These are phyloP conservation scores for Zygoascus ofunaensis DNA, from an alignment of 805 yeast genomes.

Conservation along the genomic window DNA sequence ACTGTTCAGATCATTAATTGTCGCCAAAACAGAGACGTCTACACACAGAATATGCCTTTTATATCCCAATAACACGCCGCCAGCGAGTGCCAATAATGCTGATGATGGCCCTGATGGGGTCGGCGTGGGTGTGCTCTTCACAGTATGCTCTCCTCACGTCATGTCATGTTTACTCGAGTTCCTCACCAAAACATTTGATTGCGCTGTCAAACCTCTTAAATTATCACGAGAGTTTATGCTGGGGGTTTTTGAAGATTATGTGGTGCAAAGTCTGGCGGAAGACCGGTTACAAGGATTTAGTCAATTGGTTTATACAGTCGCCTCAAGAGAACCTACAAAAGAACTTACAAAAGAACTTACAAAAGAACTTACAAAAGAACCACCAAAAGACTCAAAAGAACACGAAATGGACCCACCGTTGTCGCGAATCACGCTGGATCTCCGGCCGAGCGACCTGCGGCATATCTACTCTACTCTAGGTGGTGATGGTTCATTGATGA, in stretches of 20 bases:
- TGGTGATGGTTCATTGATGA: constrained; percentile 1
- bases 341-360: no score
- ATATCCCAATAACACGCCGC: background rate
- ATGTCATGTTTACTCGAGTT: constrained; percentile 7
- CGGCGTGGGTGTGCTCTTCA: constrained; percentile 4
- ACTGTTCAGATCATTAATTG: background rate
- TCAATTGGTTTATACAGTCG: constrained; percentile 6
- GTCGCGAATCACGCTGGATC: constrained; percentile 11
- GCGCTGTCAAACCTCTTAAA: constrained; percentile 7
- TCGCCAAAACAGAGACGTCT: background rate
- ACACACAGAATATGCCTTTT: constrained; percentile 8
- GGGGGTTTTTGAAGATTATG: constrained; percentile 4
- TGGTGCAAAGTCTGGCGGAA: constrained; percentile 1
- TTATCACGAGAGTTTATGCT: constrained; percentile 5
- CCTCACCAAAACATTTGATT: constrained; percentile 12
- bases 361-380: no score
- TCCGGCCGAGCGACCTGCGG: constrained; percentile 11
- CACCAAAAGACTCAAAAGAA: background rate
- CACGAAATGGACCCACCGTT: constrained; percentile 2
- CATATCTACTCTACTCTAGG: constrained; percentile 2
- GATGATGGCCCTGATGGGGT: background rate
- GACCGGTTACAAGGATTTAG: constrained; percentile 4
- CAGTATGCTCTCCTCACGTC: constrained; percentile 9
- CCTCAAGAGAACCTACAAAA: no score
- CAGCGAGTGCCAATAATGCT: background rate